Percentiles rank a stretch among this genome's conserved stretches.
phyloP scores from a whole-genome alignment of 306 rosid species.

The Mimosa pudica region DNA sequence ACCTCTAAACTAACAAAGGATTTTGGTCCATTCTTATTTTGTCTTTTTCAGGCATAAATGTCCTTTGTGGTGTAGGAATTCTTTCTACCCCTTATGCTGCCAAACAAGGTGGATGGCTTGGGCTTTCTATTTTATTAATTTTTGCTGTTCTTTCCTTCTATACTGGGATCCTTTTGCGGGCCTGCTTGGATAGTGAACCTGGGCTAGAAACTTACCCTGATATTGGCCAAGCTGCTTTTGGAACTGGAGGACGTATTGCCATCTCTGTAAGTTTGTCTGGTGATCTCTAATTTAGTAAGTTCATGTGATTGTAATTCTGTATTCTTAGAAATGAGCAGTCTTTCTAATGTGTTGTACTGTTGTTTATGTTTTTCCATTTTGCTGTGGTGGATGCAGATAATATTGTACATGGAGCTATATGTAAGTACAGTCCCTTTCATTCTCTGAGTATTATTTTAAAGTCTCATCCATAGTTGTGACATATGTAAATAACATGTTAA shows the following conservation, averaged over 20 bases:
- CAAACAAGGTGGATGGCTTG: slow-evolving; percentile 92
- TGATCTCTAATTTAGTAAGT: neutral
- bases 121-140: slow-evolving; percentile 62
- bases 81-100: slow-evolving; percentile 92
- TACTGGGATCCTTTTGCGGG: slow-evolving; percentile 85
- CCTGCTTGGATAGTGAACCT: slow-evolving; percentile 89
- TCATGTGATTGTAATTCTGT: neutral
- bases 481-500: neutral
- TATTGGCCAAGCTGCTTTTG: slow-evolving; percentile 97
- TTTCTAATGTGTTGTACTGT: slow-evolving; percentile 32
- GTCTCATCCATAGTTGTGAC: neutral
- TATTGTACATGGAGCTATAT: slow-evolving; percentile 87
- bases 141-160: slow-evolving; percentile 86
- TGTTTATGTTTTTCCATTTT: slow-evolving; percentile 28
- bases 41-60: slow-evolving; percentile 80
- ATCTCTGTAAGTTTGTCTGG: slow-evolving; percentile 66
- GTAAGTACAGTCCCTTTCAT: slow-evolving; percentile 62
- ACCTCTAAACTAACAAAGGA: too few species aligned
- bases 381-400: slow-evolving; percentile 67
- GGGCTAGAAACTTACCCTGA: slow-evolving; percentile 96
- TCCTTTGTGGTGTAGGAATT: slow-evolving; percentile 93
- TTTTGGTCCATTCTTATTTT: slow-evolving; percentile 8
- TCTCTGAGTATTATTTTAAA: slow-evolving; percentile 29
- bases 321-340: neutral
- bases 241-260: slow-evolving; percentile 68